Evolutionary conservation across 345 rosid genomes (phyloP).

Genomic region (Syzygium grande): DNA sequence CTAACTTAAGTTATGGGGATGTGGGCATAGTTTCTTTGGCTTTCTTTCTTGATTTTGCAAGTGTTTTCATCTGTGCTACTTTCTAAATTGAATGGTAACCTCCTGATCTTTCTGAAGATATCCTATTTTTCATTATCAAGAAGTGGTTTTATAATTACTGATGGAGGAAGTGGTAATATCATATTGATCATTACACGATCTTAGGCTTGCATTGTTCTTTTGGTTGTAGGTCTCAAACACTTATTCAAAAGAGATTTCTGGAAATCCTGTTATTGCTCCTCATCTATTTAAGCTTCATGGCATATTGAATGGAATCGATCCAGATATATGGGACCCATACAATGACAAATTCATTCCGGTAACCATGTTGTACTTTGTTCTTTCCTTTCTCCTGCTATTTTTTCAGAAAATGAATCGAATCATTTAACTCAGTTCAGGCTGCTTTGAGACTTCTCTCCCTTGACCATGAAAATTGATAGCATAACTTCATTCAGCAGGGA

Average conservation of each 20-base stretch:
- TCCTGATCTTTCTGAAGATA: not conserved
- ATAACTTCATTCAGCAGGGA: not conserved
- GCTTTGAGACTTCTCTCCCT: not conserved
- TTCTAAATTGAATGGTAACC: not conserved
- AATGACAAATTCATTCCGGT: constrained; percentile 78
- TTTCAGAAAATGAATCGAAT: not conserved
- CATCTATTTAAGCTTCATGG: constrained; percentile 80
- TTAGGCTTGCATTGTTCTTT: not conserved
- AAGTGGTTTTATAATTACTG: not conserved
- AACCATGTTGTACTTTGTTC: constrained; percentile 13
- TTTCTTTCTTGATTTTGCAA: not conserved
- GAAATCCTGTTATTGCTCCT: constrained; percentile 61
- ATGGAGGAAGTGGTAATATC: not conserved
- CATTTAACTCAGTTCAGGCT: not conserved
- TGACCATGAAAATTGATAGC: not conserved
- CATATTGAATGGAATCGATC: constrained; percentile 88
- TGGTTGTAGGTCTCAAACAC: constrained; percentile 65
- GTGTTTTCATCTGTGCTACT: not conserved
- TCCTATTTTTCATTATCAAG: not conserved
- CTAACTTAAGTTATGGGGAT: not conserved
- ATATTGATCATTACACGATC: not conserved
- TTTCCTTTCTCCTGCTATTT: not conserved
- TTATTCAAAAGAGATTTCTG: constrained; percentile 79
- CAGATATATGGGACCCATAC: constrained; percentile 95
- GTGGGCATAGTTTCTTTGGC: not conserved